Conservation (phyloP, 371 early-diverging fungal genomes). For the Mortierella sp. region DNA sequence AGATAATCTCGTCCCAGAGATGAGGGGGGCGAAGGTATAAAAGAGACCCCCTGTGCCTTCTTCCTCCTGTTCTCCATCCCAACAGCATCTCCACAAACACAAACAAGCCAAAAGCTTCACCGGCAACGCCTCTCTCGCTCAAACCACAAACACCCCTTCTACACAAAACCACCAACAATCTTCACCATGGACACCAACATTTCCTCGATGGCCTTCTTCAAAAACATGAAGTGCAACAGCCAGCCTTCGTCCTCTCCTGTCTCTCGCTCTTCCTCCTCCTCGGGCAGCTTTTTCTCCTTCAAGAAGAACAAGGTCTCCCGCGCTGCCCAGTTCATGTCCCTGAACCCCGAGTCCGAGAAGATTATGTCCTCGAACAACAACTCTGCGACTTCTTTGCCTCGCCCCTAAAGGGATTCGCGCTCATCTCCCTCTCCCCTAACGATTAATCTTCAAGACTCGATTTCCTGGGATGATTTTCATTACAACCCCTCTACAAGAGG, state of each 20-base stretch:
- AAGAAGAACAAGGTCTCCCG: conserved; percentile 20
- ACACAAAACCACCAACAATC: not conserved
- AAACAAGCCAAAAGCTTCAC: no score
- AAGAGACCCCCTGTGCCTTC: no score
- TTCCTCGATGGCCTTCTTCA: conserved; percentile 41
- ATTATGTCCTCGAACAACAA: conserved; percentile 28
- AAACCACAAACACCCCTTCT: not conserved
- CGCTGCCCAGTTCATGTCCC: conserved; percentile 15
- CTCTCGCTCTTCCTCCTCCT: conserved; percentile 6
- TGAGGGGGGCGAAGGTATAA: no score
- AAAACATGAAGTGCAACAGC: conserved; percentile 41
- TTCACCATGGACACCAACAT: conserved; percentile 29
- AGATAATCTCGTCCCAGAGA: no score
- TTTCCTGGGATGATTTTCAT: no score
- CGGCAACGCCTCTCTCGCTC: not conserved
- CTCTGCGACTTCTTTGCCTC: conserved; percentile 12
- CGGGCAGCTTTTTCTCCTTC: conserved; percentile 25
- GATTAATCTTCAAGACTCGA: no score
- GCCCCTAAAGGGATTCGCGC: not conserved
- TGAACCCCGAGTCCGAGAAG: conserved; percentile 15
- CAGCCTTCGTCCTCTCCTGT: not conserved
- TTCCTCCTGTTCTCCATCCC: no score
- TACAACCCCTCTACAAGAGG: no score
- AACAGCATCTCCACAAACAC: no score
- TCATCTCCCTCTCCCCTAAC: not conserved